phyloP scores from a whole-genome alignment of 768 basidiomycete genomes.

The Leccinum subgranulosum region DNA sequence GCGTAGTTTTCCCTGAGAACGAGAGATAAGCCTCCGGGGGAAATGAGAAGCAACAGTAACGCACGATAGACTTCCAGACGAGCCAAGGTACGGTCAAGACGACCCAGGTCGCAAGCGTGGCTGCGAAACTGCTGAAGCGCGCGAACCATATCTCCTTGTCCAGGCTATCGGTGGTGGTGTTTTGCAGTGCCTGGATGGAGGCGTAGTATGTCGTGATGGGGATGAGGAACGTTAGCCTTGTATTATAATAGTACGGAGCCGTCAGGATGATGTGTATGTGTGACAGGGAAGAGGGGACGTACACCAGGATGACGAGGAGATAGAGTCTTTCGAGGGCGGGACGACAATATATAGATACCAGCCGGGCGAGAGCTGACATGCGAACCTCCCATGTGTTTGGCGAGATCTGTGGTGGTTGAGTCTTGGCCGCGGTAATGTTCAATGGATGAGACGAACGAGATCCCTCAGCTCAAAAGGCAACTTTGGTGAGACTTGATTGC shows the following conservation, averaged over 20 bases:
- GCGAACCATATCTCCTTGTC: constrained; percentile 32
- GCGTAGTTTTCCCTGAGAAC: constrained; percentile 40
- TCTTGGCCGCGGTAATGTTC: background rate
- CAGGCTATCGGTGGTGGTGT: background rate
- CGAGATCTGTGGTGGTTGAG: constrained; percentile 32
- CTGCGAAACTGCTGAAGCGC: constrained; percentile 34
- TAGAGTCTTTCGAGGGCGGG: constrained; percentile 45
- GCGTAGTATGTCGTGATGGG: constrained; percentile 39
- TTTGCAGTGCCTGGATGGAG: constrained; percentile 21
- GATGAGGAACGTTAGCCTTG: constrained; percentile 37
- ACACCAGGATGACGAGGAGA: constrained; percentile 40
- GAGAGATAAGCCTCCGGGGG: background rate
- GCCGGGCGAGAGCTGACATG: constrained; percentile 34
- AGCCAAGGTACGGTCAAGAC: constrained; percentile 41
- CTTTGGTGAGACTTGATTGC: constrained; percentile 25
- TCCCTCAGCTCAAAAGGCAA: constrained; percentile 38
- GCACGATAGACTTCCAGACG: constrained; percentile 45
- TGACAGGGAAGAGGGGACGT: constrained; percentile 9
- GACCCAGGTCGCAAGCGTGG: constrained; percentile 37
- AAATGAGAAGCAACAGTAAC: background rate
- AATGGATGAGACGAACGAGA: constrained; percentile 28
- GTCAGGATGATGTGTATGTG: background rate
- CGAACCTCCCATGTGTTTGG: constrained; percentile 44
- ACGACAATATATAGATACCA: constrained; percentile 40
- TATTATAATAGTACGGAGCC: background rate